Evolutionary conservation across 805 yeast species (phyloP).

Genomic region (Metschnikowia chrysomelidarum): DNA sequence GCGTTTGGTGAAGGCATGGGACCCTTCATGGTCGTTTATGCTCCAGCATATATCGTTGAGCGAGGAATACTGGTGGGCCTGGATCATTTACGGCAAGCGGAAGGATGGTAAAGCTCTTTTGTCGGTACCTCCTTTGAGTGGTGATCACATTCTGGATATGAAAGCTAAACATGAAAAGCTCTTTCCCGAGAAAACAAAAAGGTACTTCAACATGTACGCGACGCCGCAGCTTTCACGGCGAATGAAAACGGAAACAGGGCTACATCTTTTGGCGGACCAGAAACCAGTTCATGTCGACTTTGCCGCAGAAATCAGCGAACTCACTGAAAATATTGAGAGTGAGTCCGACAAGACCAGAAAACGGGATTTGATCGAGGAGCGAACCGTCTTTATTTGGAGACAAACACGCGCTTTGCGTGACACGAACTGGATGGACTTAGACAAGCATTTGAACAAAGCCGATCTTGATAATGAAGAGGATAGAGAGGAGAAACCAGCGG

Average conservation of each 20-base stretch:
- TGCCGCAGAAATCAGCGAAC: slow-evolving; percentile 6
- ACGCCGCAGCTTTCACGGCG: slow-evolving; percentile 43
- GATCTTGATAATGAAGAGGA: slow-evolving; percentile 11
- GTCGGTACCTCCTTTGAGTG: slow-evolving; percentile 20
- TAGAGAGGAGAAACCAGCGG: slow-evolving; percentile 5
- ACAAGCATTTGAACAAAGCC: slow-evolving; percentile 1
- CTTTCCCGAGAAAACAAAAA: slow-evolving; percentile 32
- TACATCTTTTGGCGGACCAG: slow-evolving; percentile 21
- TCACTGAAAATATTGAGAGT: slow-evolving; percentile 14
- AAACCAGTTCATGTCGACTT: slow-evolving; percentile 2
- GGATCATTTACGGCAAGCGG: slow-evolving; percentile 41
- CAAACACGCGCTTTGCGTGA: slow-evolving; percentile 19
- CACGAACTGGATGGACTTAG: slow-evolving; percentile 11
- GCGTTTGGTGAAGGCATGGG: slow-evolving; percentile 21
- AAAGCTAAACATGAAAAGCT: slow-evolving; percentile 19
- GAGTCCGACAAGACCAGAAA: slow-evolving; percentile 9
- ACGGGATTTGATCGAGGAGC: slow-evolving; percentile 22
- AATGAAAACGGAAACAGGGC: slow-evolving; percentile 36
- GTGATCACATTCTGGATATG: slow-evolving; percentile 22
- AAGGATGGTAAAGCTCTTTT: slow-evolving; percentile 28
- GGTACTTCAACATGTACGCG: slow-evolving; percentile 40
- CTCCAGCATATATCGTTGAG: slow-evolving; percentile 26
- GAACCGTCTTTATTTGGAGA: slow-evolving; percentile 36
- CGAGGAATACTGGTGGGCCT: slow-evolving; percentile 40
- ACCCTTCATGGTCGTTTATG: slow-evolving; percentile 26